Percentiles rank a stretch among this genome's conserved stretches.
Evolutionary conservation across 768 basidiomycete genomes (phyloP).

Genomic region (Porpolomopsis calyptriformis): DNA sequence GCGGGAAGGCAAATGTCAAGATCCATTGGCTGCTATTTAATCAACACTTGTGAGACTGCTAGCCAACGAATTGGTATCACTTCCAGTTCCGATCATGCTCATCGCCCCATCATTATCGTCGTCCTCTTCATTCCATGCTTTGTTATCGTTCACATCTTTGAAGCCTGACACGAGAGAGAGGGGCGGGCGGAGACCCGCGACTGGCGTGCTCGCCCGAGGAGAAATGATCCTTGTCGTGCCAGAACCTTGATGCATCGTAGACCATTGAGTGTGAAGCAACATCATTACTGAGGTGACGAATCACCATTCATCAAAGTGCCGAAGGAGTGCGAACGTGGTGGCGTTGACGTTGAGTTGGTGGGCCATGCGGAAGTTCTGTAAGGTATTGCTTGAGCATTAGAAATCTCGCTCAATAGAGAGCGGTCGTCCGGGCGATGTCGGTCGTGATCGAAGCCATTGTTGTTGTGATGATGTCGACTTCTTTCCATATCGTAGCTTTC

Average conservation of each 20-base stretch:
- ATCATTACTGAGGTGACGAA: conserved; percentile 8
- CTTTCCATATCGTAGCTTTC: conserved; percentile 16
- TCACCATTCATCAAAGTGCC: conserved; percentile 8
- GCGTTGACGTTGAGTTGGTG: not conserved
- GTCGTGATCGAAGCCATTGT: conserved; percentile 9
- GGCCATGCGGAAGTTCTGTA: not conserved
- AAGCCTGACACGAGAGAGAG: not conserved
- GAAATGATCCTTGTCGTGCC: conserved; percentile 1
- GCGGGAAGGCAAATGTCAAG: too few species aligned
- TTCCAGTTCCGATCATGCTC: conserved; percentile 30
- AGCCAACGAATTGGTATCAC: conserved; percentile 24
- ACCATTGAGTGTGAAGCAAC: conserved; percentile 5
- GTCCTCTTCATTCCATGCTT: conserved; percentile 9
- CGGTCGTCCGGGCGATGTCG: not conserved
- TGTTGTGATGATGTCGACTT: conserved; percentile 15
- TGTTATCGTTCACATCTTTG: not conserved
- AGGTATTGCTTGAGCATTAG: not conserved
- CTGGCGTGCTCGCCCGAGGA: not conserved
- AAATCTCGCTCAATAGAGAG: not conserved
- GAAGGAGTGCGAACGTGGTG: conserved; percentile 4
- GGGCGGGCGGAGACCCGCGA: conserved; percentile 2
- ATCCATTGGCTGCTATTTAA: conserved; percentile 13
- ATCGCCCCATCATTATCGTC: conserved; percentile 28
- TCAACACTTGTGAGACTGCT: conserved; percentile 44
- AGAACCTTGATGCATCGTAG: conserved; percentile 6